Conservation (phyloP, 208 protist genomes). For the Leptomonas seymouri region DNA sequence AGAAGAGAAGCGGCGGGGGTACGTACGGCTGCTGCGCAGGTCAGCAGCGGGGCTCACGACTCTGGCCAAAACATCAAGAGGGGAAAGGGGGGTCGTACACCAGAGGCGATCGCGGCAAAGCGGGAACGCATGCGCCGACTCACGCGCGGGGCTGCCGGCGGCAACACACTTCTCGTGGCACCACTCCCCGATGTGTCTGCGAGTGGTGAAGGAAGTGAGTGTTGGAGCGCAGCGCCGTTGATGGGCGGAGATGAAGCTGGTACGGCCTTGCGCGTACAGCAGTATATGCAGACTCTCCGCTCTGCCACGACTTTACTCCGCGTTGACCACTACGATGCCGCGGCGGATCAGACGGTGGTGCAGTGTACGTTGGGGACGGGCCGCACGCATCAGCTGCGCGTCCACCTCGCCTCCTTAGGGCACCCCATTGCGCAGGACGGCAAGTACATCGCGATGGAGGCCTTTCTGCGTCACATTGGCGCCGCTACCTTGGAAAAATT, state of each 20-base stretch:
- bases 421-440: constrained; percentile 86
- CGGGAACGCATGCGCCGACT: constrained; percentile 54
- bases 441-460: constrained; percentile 59
- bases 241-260: background rate
- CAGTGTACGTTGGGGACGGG: constrained; percentile 84
- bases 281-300: constrained; percentile 50
- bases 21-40: background rate
- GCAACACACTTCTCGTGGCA: background rate
- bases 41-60: background rate
- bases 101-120: constrained; percentile 46
- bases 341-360: constrained; percentile 57
- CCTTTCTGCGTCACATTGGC: constrained; percentile 5
- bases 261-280: constrained; percentile 1
- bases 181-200: background rate
- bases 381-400: constrained; percentile 92
- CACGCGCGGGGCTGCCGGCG: constrained; percentile 31
- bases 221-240: background rate
- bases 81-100: constrained; percentile 2
- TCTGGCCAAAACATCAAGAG: background rate
- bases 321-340: constrained; percentile 46
- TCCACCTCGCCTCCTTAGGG: constrained; percentile 87
- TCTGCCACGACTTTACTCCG: constrained; percentile 46
- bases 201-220: too few species aligned
- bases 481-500: too few species aligned
- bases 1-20: constrained; percentile 1